Conservation (phyloP, 1,284 basidiomycete species). For the Meira miltonrushii region DNA sequence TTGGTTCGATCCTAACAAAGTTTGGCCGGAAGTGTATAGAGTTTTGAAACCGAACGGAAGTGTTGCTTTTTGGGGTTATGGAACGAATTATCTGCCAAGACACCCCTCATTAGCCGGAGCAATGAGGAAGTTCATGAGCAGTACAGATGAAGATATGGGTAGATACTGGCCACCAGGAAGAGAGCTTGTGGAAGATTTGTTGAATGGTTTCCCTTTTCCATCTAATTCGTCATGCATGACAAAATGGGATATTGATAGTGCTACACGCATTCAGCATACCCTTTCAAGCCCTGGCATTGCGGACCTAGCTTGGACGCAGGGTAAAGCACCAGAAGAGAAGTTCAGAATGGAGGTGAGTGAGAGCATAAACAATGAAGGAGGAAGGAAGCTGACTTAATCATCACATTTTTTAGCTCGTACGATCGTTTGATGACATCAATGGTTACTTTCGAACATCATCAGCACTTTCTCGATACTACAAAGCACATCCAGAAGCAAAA, state of each 20-base stretch:
- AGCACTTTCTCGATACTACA: conserved; percentile 1
- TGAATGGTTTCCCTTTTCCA: conserved; percentile 9
- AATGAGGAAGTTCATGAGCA: conserved; percentile 13
- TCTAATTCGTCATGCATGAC: neutral
- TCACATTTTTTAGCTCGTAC: conserved; percentile 7
- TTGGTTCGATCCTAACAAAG: conserved; percentile 10
- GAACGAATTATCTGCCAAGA: conserved; percentile 14
- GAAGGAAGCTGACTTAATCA: neutral
- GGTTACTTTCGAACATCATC: conserved; percentile 11
- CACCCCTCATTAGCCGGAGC: conserved; percentile 6
- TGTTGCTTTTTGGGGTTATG: conserved; percentile 18
- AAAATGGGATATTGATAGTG: conserved; percentile 12
- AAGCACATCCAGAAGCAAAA: conserved; percentile 9
- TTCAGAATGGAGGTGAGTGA: conserved; percentile 11
- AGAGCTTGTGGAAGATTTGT: conserved; percentile 4
- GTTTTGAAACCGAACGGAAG: conserved; percentile 12
- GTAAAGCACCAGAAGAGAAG: conserved; percentile 5
- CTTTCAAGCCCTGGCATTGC: conserved; percentile 5
- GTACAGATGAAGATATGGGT: neutral
- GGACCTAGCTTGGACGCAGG: conserved; percentile 4
- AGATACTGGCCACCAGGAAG: conserved; percentile 17
- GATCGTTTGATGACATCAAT: conserved; percentile 6
- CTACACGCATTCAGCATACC: conserved; percentile 11
- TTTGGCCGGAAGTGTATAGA: conserved; percentile 9
- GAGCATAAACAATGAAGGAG: neutral